phyloP scores from a whole-genome alignment of 1,284 basidiomycete genomes.

The Apiotrichum veenhuisii region DNA sequence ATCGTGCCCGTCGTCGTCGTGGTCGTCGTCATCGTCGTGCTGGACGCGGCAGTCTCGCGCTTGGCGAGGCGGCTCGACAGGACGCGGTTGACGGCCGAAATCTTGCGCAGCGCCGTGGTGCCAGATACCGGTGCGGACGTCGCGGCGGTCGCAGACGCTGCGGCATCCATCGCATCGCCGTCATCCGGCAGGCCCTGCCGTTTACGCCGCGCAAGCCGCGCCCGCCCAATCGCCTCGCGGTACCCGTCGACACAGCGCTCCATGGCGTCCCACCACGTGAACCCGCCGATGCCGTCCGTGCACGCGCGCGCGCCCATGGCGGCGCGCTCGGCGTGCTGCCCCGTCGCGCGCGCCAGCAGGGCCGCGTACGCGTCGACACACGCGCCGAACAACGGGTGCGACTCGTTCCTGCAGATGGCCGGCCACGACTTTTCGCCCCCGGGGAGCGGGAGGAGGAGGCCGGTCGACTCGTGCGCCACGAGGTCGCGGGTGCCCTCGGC shows the following conservation, averaged over 20 bases:
- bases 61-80: slow-evolving; percentile 22
- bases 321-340: slow-evolving; percentile 43
- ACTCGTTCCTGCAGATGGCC: slow-evolving; percentile 38
- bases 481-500: slow-evolving; percentile 59
- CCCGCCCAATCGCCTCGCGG: slow-evolving; percentile 46
- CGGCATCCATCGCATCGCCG: too few relatives aligned
- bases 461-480: slow-evolving; percentile 53
- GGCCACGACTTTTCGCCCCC: slow-evolving; percentile 36
- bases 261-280: slow-evolving; percentile 58
- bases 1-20: too few relatives aligned
- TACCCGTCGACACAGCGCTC: slow-evolving; percentile 56
- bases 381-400: slow-evolving; percentile 41
- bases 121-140: too few relatives aligned
- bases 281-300: slow-evolving; percentile 48
- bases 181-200: too few relatives aligned
- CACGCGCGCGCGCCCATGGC: slow-evolving; percentile 51
- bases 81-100: slow-evolving; percentile 26
- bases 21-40: neutral
- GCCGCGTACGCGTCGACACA: slow-evolving; percentile 51
- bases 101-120: slow-evolving; percentile 1
- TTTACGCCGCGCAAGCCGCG: slow-evolving; percentile 11
- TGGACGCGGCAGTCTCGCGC: too few relatives aligned
- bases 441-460: slow-evolving; percentile 50
- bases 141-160: too few relatives aligned
- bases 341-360: slow-evolving; percentile 48